Percentiles rank a stretch among this genome's conserved stretches.
phyloP scores from a whole-genome alignment of 1,284 basidiomycete genomes.

The Phellopilus nigrolimitatus region DNA sequence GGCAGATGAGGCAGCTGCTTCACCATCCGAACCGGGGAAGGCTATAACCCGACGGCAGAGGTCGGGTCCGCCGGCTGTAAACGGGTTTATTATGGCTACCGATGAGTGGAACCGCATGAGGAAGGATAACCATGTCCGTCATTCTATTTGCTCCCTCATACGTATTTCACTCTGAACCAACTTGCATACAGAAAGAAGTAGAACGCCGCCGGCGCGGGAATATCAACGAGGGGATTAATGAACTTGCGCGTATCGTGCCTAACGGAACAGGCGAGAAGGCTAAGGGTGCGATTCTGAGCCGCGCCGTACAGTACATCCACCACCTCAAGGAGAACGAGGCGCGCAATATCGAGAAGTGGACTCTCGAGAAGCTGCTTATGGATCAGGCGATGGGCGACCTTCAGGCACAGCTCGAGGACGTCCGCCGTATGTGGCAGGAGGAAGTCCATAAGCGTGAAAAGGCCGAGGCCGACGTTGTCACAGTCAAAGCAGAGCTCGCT shows the following conservation, averaged over 20 bases:
- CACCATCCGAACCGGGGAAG: neutral
- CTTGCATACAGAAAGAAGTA: constrained; percentile 82
- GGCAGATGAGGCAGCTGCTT: neutral
- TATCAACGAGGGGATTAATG: constrained; percentile 95
- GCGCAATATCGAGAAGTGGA: constrained; percentile 90
- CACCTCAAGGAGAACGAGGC: constrained; percentile 88
- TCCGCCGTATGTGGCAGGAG: constrained; percentile 69
- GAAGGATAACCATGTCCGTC: constrained; percentile 79
- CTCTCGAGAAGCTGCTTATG: constrained; percentile 88
- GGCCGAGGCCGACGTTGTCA: constrained; percentile 55
- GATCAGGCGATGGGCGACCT: constrained; percentile 87
- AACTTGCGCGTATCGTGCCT: constrained; percentile 85
- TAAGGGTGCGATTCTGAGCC: constrained; percentile 82
- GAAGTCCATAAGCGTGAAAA: constrained; percentile 55
- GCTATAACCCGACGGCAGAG: constrained; percentile 2
- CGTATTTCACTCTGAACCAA: constrained; percentile 12
- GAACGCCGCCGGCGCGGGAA: constrained; percentile 90
- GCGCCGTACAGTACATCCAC: constrained; percentile 86
- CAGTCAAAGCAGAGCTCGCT: constrained; percentile 35
- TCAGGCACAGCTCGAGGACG: constrained; percentile 73
- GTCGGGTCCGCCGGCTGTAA: constrained; percentile 12
- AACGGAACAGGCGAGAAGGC: constrained; percentile 84
- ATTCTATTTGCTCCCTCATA: constrained; percentile 4
- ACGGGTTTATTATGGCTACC: constrained; percentile 51
- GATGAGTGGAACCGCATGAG: constrained; percentile 80